Evolutionary conservation across 441 rosid genomes (phyloP), one percentile per base, ranked within the genome.

Genomic region (Erysimum cheiri): DNA sequence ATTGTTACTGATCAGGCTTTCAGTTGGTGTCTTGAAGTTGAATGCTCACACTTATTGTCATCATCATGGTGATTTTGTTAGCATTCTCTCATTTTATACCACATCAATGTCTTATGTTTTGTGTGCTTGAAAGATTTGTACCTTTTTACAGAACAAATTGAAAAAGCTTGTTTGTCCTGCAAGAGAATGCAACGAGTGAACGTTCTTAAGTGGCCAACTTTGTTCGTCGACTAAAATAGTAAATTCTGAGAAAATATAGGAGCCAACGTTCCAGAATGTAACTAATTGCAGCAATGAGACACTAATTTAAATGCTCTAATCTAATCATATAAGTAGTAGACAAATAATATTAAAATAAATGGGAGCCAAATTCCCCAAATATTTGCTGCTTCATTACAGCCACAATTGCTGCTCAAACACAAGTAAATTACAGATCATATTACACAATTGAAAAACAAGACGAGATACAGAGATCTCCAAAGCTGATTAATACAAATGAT

Each of bases 61-160:
- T 84, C 91, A 87, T 85, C 86, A 60, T 78, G 87, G 83, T 88
- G 92, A 77, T 69, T 28, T 15, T 2, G 24, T 22, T 22, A 2
- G 7, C 22, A 39, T 50, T 40, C 46, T 41, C 22, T 70, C 14
- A 3, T 32, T 50, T 2, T n/a, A 3, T 61, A 32, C 19, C 29
- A 60, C 33, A 40, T 6, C 6, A 29, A 39, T 53, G 60, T 65
- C 53, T 39, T 52, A 3, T 37, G 35, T 40, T 37, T 29, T 29
- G 28, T 60, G 41, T 4, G 33, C 50, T 19, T 37, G 22, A 60
- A 12, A 50, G 29, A 28, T 39, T 29, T 50, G 6, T 60, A 40
- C 62, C 11, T 40, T 22, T n/a, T 36, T 8, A 13, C 32, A 17
- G 22, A 39, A 50, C 26, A 37, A 70, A 36, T 6, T 39, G 3